These are phyloP conservation scores for Elsinoe fawcettii DNA, from an alignment of 2,329 filamentous ascomycete genomes.

Conservation along the genomic window DNA sequence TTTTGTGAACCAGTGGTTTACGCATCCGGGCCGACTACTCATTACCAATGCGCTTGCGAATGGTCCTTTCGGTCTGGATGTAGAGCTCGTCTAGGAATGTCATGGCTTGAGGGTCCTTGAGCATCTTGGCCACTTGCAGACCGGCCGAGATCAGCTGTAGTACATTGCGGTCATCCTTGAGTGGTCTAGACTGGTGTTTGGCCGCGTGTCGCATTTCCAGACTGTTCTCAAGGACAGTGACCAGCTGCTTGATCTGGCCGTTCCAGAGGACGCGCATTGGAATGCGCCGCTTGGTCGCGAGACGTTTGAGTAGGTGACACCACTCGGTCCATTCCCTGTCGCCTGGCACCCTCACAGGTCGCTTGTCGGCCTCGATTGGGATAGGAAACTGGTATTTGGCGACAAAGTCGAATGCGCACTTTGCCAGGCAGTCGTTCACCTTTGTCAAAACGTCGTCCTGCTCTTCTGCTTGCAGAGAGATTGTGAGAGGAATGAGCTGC, in stretches of 20 bases:
- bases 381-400: conserved; percentile 88
- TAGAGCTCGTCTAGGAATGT: conserved; percentile 74
- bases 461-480: conserved; percentile 73
- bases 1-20: background rate
- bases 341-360: conserved; percentile 63
- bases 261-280: conserved; percentile 75
- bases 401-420: conserved; percentile 83
- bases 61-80: conserved; percentile 58
- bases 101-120: conserved; percentile 79
- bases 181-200: conserved; percentile 71
- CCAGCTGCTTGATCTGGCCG: conserved; percentile 84
- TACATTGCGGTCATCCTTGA: conserved; percentile 84
- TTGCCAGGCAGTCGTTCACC: conserved; percentile 77
- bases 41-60: conserved; percentile 9
- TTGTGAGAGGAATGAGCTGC: conserved; percentile 73
- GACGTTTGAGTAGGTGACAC: conserved; percentile 77
- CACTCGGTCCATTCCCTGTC: conserved; percentile 88
- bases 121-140: conserved; percentile 77
- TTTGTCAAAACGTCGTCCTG: conserved; percentile 72
- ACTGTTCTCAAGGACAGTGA: conserved; percentile 80
- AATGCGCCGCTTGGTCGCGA: conserved; percentile 79
- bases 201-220: conserved; percentile 80
- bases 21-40: background rate
- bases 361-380: conserved; percentile 73
- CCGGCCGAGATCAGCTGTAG: conserved; percentile 80